phyloP scores from a whole-genome alignment of 2,329 filamentous ascomycete genomes.

The Volutella citrinella region DNA sequence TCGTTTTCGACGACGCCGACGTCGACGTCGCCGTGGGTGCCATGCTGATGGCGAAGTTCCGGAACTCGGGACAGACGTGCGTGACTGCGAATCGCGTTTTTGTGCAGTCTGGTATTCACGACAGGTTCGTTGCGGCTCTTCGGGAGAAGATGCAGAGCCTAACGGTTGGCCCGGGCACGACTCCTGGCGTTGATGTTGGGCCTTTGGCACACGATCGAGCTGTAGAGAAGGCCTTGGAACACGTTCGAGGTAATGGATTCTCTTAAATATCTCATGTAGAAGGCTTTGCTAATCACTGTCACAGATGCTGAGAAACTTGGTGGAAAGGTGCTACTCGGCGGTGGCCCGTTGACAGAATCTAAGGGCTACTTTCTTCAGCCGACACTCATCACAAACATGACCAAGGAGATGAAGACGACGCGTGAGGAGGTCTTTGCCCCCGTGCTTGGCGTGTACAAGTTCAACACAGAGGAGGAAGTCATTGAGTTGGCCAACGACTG shows the following conservation, averaged over 20 bases:
- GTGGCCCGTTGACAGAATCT: conserved; percentile 52
- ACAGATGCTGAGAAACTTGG: conserved; percentile 55
- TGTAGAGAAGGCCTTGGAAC: conserved; percentile 54
- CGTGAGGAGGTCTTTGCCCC: conserved; percentile 69
- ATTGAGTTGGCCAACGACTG: conserved; percentile 61
- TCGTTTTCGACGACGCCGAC: conserved; percentile 31
- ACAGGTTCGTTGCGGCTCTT: conserved; percentile 45
- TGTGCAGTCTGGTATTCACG: conserved; percentile 55
- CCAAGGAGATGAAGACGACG: conserved; percentile 59
- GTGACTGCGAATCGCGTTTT: conserved; percentile 57
- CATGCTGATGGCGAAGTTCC: conserved; percentile 43
- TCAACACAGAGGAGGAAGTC: conserved; percentile 66
- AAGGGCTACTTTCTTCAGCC: conserved; percentile 65
- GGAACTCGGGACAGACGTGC: conserved; percentile 60
- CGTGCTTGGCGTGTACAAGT: conserved; percentile 63
- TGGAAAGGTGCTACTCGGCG: conserved; percentile 53
- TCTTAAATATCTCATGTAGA: not conserved
- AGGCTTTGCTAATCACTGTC: not conserved
- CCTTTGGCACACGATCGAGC: conserved; percentile 63
- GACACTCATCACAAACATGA: conserved; percentile 65
- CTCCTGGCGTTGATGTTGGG: conserved; percentile 51
- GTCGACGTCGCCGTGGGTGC: conserved; percentile 56
- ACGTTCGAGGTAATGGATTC: conserved; percentile 46
- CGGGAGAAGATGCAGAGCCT: conserved; percentile 50
- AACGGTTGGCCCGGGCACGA: conserved; percentile 55